phyloP scores from a whole-genome alignment of 306 rosid genomes.

The Quercus dentata region DNA sequence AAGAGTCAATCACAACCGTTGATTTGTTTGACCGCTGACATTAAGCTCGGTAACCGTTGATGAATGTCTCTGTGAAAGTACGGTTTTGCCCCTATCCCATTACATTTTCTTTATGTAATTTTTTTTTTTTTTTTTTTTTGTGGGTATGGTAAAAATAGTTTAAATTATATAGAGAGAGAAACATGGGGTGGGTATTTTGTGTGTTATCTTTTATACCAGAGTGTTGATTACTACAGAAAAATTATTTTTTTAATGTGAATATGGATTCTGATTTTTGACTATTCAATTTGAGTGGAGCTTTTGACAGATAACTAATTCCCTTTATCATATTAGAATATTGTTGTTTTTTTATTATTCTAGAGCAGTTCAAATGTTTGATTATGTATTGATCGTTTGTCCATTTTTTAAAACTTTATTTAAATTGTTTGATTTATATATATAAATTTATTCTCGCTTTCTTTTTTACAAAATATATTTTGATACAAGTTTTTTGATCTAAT shows the following conservation, averaged over 20 bases:
- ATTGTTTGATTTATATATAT: too few relatives aligned
- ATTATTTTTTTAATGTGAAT: constrained; percentile 24
- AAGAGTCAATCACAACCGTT: constrained; percentile 67
- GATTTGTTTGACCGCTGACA: constrained; percentile 38
- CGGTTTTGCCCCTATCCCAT: constrained; percentile 4
- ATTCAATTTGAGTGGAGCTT: constrained; percentile 15
- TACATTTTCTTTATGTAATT: constrained; percentile 6
- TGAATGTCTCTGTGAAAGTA: background rate
- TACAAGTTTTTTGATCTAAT: too few relatives aligned
- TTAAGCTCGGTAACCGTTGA: constrained; percentile 5
- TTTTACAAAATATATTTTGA: too few relatives aligned
- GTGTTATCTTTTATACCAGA: constrained; percentile 32
- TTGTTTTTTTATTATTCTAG: too few relatives aligned
- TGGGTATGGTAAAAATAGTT: background rate
- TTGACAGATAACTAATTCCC: background rate
- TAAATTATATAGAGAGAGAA: background rate
- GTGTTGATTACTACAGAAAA: constrained; percentile 5
- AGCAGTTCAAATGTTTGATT: too few relatives aligned
- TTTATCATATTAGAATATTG: background rate
- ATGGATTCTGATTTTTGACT: constrained; percentile 3
- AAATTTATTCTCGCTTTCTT: too few relatives aligned
- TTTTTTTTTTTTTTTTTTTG: background rate
- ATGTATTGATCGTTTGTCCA: too few relatives aligned
- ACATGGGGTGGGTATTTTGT: background rate
- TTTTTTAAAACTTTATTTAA: too few relatives aligned